Conservation (phyloP, 176 grass and related monocot species). For the Aegilops speltoides region DNA sequence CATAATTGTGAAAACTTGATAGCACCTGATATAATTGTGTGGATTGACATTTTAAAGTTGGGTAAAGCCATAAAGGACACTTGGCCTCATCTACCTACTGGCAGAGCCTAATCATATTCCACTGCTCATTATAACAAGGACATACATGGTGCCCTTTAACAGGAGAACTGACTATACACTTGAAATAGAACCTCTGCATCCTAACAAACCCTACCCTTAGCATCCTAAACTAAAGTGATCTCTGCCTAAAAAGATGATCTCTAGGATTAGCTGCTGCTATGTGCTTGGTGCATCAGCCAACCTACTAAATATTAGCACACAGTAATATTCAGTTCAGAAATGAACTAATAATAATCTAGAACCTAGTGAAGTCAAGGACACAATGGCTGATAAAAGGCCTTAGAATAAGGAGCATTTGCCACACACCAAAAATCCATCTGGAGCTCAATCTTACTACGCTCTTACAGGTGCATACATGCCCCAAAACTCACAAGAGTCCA, state of each 20-base stretch:
- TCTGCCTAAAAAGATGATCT: not conserved
- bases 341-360: not conserved
- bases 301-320: not conserved
- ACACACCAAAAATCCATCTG: not conserved
- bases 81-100: not conserved
- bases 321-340: not conserved
- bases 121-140: not conserved
- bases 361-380: not conserved
- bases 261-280: not conserved
- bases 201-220: not conserved
- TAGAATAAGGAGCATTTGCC: not conserved
- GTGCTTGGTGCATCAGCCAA: not conserved
- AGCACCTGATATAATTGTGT: not conserved
- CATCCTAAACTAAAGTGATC: not conserved
- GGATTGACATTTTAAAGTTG: not conserved
- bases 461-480: not conserved
- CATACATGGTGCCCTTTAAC: not conserved
- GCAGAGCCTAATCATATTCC: not conserved
- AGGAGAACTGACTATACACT: not conserved
- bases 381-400: not conserved
- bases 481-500: not conserved
- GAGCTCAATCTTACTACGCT: conserved; percentile 6
- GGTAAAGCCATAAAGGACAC: not conserved
- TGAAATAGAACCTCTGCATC: not conserved
- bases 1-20: not conserved